Conservation (phyloP, 139 green algal genomes). For the Closterium sp. region DNA sequence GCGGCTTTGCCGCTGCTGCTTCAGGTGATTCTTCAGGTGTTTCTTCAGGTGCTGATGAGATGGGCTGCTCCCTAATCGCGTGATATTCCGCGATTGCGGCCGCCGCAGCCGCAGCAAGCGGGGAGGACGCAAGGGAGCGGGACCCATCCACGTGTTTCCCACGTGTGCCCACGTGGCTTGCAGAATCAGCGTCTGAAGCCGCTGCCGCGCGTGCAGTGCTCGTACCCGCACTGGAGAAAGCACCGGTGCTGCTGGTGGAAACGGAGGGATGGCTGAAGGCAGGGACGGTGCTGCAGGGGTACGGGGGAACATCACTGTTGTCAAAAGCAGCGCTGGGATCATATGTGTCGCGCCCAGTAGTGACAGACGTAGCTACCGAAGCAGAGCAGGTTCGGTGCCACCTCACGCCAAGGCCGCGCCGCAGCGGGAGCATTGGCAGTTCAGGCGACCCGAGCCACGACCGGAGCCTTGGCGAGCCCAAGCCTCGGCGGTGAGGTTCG, state of each 20-base stretch:
- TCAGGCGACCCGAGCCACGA: neutral
- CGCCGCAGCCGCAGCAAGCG: neutral
- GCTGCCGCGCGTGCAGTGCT: neutral
- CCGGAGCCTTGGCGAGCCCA: neutral
- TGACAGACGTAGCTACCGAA: too few relatives aligned
- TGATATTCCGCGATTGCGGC: neutral
- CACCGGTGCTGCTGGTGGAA: neutral
- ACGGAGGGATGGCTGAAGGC: neutral
- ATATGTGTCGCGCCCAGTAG: neutral
- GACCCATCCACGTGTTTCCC: too few relatives aligned
- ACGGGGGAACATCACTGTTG: neutral
- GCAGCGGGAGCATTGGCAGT: neutral
- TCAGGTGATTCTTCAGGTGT: neutral
- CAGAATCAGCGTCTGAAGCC: neutral
- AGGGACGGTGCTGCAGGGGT: neutral
- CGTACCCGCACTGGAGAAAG: neutral
- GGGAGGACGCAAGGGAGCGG: too few relatives aligned
- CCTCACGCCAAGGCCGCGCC: neutral
- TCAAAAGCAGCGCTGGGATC: neutral
- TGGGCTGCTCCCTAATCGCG: neutral
- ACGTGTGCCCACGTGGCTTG: neutral
- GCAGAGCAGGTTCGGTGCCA: neutral
- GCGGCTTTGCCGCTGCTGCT: neutral
- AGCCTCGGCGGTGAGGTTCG: neutral
- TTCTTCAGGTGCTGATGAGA: neutral